Evolutionary conservation across 345 rosid genomes (phyloP).

Genomic region (Corchorus capsularis): DNA sequence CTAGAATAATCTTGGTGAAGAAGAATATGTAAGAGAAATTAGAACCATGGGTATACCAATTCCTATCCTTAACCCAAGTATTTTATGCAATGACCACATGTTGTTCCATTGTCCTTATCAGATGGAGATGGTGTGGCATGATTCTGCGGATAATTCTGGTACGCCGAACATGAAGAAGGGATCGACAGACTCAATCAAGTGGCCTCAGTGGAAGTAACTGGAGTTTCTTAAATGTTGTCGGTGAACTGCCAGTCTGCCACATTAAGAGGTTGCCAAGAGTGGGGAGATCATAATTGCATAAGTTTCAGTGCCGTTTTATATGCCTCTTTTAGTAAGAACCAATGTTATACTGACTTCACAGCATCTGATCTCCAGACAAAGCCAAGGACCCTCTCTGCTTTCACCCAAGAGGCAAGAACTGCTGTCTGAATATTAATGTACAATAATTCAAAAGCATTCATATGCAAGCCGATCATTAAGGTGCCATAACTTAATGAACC

Average conservation of each 20-base stretch:
- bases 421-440: background rate
- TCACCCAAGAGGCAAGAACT: background rate
- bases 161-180: conserved; percentile 55
- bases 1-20: background rate
- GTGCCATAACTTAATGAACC: background rate
- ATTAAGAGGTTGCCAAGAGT: background rate
- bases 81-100: background rate
- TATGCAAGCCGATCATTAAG: background rate
- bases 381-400: background rate
- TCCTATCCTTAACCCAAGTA: background rate
- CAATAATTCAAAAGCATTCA: background rate
- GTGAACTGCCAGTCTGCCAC: conserved; percentile 20
- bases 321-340: background rate
- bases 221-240: conserved; percentile 4
- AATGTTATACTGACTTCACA: background rate
- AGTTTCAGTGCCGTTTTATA: background rate
- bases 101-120: conserved; percentile 29
- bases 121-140: conserved; percentile 96
- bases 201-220: conserved; percentile 71
- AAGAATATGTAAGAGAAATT: background rate
- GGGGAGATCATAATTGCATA: background rate
- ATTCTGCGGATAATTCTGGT: conserved; percentile 50
- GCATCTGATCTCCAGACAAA: background rate
- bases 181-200: conserved; percentile 57
- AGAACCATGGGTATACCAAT: background rate